phyloP scores from a whole-genome alignment of 352 stramenopile genomes.

The Pythium myriotylum region DNA sequence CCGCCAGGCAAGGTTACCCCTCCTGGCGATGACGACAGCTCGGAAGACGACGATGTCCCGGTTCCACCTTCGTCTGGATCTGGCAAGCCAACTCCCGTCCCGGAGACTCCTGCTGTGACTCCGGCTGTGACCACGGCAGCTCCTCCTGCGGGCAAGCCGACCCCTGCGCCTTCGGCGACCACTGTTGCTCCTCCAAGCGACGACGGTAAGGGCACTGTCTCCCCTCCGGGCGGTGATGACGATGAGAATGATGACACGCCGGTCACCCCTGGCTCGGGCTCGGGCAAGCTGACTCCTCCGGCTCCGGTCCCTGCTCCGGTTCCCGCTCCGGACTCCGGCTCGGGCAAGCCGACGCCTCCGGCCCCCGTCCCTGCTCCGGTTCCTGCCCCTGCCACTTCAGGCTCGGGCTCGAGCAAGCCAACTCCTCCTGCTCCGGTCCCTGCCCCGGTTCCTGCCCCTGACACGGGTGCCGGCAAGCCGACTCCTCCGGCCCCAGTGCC shows the following conservation, averaged over 20 bases:
- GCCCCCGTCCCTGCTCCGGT: too few relatives aligned
- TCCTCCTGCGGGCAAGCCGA: background rate
- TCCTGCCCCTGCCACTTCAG: too few relatives aligned
- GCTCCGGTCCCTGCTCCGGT: background rate
- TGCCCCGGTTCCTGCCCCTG: too few relatives aligned
- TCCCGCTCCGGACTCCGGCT: too few relatives aligned
- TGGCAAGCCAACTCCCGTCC: background rate
- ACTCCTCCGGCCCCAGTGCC: too few relatives aligned
- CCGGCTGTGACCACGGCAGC: too few relatives aligned
- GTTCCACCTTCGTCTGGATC: background rate
- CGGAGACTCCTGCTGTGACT: too few relatives aligned
- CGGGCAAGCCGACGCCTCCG: too few relatives aligned
- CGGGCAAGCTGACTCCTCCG: background rate
- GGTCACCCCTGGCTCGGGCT: background rate
- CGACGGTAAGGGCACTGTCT: background rate
- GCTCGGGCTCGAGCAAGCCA: too few relatives aligned
- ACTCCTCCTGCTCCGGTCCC: too few relatives aligned
- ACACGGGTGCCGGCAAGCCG: too few relatives aligned
- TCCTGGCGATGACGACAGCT: constrained; percentile 3
- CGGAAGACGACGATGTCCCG: background rate
- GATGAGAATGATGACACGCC: too few relatives aligned
- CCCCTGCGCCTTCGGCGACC: background rate
- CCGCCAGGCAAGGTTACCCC: background rate
- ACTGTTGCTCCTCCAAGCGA: background rate
- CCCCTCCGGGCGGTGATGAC: background rate